Conservation (phyloP, 371 early-diverging fungal genomes). For the Haplosporangium sp. region DNA sequence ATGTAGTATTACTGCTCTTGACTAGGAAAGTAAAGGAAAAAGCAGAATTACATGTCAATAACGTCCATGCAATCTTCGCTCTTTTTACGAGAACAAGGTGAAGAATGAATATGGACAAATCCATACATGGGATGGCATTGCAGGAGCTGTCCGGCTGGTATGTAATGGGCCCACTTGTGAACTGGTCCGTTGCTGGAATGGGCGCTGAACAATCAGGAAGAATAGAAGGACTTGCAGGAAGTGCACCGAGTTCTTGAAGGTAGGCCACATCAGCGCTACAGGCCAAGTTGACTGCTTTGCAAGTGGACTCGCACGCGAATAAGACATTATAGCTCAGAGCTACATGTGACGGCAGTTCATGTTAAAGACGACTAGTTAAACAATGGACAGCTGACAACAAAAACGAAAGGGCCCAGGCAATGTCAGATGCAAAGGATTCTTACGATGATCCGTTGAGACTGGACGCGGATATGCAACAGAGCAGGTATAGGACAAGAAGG, state of each 20-base stretch:
- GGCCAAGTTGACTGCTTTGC: slow-evolving; percentile 43
- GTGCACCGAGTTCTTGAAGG: slow-evolving; percentile 15
- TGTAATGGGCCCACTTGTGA: slow-evolving; percentile 23
- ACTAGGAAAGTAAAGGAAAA: neutral
- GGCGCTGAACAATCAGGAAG: slow-evolving; percentile 59
- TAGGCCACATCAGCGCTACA: slow-evolving; percentile 58
- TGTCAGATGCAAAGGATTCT: neutral
- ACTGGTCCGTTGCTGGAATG: slow-evolving; percentile 42
- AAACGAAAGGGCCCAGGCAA: neutral
- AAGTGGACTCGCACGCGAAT: slow-evolving; percentile 62
- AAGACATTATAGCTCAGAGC: slow-evolving; percentile 22
- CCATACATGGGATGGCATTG: slow-evolving; percentile 35
- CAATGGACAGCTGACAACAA: neutral
- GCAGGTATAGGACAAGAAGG: slow-evolving; percentile 17
- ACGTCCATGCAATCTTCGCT: too few relatives aligned
- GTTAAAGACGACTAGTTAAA: neutral
- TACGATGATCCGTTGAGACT: slow-evolving; percentile 18
- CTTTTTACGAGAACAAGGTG: too few relatives aligned
- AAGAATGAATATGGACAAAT: neutral
- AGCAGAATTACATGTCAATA: neutral
- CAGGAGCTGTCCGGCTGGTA: slow-evolving; percentile 55
- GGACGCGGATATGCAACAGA: slow-evolving; percentile 29
- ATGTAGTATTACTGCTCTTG: slow-evolving; percentile 18
- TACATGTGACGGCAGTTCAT: neutral
- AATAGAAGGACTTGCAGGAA: slow-evolving; percentile 8